phyloP scores from a whole-genome alignment of 371 early-diverging fungal genomes.

The Rhizopus delemar region DNA sequence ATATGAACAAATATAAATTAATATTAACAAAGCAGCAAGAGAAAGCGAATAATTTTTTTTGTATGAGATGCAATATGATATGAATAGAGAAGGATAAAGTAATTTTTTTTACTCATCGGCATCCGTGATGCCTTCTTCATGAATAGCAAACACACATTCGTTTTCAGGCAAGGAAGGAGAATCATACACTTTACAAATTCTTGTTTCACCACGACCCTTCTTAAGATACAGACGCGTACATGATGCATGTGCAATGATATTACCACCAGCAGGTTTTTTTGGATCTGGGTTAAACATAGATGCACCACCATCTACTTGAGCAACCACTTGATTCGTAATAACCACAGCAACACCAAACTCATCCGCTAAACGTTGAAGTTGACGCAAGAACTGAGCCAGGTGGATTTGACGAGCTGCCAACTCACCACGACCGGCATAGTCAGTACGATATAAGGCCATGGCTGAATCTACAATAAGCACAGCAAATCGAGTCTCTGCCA shows the following conservation, averaged over 20 bases:
- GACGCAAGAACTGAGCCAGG: conserved; percentile 91
- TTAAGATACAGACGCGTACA: conserved; percentile 79
- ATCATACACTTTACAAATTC: conserved; percentile 87
- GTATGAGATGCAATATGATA: not conserved
- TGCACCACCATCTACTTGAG: conserved; percentile 94
- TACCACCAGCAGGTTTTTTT: conserved; percentile 98
- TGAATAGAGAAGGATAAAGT: not conserved
- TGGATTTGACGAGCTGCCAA: conserved; percentile 97
- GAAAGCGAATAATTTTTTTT: not conserved
- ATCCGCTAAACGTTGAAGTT: conserved; percentile 90
- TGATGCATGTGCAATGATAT: conserved; percentile 98
- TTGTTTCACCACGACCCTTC: conserved; percentile 82
- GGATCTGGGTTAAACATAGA: conserved; percentile 93
- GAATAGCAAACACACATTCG: conserved; percentile 71
- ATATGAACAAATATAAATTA: no score
- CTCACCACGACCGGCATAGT: conserved; percentile 97
- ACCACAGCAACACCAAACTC: conserved; percentile 98
- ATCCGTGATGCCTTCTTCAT: conserved; percentile 64
- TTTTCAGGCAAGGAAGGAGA: conserved; percentile 80
- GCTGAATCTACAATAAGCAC: conserved; percentile 97
- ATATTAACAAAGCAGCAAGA: no score
- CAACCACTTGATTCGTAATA: conserved; percentile 99
- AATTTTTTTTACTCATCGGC: conserved; percentile 46
- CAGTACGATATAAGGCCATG: conserved; percentile 96
- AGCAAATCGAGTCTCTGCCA: conserved; percentile 89